Conservation (phyloP, 306 rosid species). For the Fagus crenata region DNA sequence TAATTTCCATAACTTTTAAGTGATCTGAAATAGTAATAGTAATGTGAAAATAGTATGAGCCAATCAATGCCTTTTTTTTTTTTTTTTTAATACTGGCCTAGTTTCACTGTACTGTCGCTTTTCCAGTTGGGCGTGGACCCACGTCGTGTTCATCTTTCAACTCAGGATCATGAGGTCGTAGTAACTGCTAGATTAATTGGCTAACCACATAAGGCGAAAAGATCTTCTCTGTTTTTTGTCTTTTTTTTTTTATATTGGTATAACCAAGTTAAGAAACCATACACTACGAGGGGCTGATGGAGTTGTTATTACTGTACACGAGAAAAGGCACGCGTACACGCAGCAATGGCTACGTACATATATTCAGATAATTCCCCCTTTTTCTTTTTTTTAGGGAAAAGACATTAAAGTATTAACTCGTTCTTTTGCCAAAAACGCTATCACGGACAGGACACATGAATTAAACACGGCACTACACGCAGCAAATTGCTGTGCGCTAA, state of each 20-base stretch:
- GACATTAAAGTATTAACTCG: no score
- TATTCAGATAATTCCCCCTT: no score
- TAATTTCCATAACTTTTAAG: no score
- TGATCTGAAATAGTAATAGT: no score
- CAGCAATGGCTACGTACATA: not conserved
- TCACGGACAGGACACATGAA: no score
- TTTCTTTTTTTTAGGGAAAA: no score
- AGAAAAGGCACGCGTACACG: not conserved
- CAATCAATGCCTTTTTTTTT: no score
- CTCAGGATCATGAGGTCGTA: slow-evolving; percentile 18
- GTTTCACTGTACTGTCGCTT: not conserved
- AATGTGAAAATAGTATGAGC: no score
- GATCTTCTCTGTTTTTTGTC: not conserved
- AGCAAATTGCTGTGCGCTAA: no score
- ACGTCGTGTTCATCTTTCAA: slow-evolving; percentile 25
- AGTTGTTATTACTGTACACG: not conserved
- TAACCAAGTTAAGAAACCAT: not conserved
- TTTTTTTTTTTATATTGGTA: not conserved
- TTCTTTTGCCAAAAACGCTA: no score
- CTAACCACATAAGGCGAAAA: not conserved
- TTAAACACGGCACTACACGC: no score
- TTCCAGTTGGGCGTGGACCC: slow-evolving; percentile 17
- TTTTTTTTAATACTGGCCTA: no score
- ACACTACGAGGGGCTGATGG: not conserved
- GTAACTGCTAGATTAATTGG: slow-evolving; percentile 3